Base-by-base conservation (phyloP, 192 early-diverging fungal genomes). In the Backusella parvicylindrica region DNA sequence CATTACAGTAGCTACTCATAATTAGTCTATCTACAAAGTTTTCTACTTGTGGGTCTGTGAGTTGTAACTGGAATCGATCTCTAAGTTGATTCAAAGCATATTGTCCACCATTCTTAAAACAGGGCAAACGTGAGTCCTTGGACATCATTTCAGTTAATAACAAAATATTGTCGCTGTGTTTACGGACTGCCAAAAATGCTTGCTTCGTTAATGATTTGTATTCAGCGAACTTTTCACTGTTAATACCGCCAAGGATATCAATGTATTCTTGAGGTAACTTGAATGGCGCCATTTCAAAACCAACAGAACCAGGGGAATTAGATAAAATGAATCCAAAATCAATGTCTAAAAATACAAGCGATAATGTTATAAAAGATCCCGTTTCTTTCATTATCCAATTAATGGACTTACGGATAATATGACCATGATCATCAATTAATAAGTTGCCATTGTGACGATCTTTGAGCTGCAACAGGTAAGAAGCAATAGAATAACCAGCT, bases 281-380 rank as follows among this genome's bases (percentile, higher is more conserved):
- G 89, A 99, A 99, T 7, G 96, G 96, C 18, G 97, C 97, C 80
- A 95, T 85, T 82, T 99, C 97, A 84, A 99, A 99, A 35, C 95
- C 96, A n/a, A 98, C 93, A 15, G 95, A 95, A 1, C 97, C 97
- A 0, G 97, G 97, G 36, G 92, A 95, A 83, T 99, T 99, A 64
- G 92, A 94, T 37, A 99, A 84, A 95, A 99, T 97, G 84, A 99
- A 99, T 13, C 97, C 97, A 87, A 98, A 99, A 84, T 99, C 97
- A 76, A 99, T 99, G 78, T 99, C 82, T 91, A 47, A 81, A 3
- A 41, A n/a, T 21, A 73, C 1, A 36, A 11, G 28, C 18, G 43
- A 18, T 56, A 56, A 41, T 5, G 40, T 7, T 15, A 41, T 26
- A 56, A 1, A 26, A 3, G n/a, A 2, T 23, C n/a, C n/a, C n/a